A percentile compares a stretch with the other conserved stretches of the same genome.
phyloP scores from a whole-genome alignment of 73 alveolate genomes.

The Diophrys sp. region DNA sequence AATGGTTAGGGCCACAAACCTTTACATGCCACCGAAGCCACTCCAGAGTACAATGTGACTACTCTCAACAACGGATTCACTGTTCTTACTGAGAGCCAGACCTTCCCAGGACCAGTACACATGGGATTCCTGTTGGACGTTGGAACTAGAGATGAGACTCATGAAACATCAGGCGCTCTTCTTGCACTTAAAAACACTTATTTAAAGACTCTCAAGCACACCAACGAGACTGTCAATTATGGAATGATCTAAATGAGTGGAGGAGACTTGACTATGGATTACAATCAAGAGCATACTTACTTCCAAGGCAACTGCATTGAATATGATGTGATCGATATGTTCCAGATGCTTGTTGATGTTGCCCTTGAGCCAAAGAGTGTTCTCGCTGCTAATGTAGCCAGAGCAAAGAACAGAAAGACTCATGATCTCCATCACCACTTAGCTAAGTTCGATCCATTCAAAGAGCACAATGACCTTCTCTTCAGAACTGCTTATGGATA shows the following conservation, averaged over 20 bases:
- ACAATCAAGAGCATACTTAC: conserved; percentile 55
- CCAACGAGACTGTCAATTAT: conserved; percentile 61
- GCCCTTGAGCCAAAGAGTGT: conserved; percentile 63
- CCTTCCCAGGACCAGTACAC: conserved; percentile 67
- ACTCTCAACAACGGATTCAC: conserved; percentile 59
- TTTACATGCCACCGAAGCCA: conserved; percentile 20
- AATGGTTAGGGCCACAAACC: conserved; percentile 44
- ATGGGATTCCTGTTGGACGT: conserved; percentile 63
- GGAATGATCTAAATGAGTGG: conserved; percentile 65
- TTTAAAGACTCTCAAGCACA: conserved; percentile 57
- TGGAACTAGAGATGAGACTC: conserved; percentile 70
- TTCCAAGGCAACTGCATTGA: conserved; percentile 62
- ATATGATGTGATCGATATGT: conserved; percentile 54
- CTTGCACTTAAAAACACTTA: conserved; percentile 57
- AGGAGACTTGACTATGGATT: conserved; percentile 56
- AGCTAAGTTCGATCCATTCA: conserved; percentile 41
- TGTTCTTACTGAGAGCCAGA: conserved; percentile 56
- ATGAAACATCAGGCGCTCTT: conserved; percentile 58
- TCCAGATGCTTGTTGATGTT: conserved; percentile 57
- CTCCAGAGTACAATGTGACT: conserved; percentile 65
- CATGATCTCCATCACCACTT: conserved; percentile 46
- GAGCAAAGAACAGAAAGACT: conserved; percentile 52
- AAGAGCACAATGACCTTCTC: conserved; percentile 41
- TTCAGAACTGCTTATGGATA: conserved; percentile 43
- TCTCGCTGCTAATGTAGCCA: conserved; percentile 66